Base-by-base conservation (phyloP, 768 basidiomycete genomes). In the Boletus pseudo-olivaceus region DNA sequence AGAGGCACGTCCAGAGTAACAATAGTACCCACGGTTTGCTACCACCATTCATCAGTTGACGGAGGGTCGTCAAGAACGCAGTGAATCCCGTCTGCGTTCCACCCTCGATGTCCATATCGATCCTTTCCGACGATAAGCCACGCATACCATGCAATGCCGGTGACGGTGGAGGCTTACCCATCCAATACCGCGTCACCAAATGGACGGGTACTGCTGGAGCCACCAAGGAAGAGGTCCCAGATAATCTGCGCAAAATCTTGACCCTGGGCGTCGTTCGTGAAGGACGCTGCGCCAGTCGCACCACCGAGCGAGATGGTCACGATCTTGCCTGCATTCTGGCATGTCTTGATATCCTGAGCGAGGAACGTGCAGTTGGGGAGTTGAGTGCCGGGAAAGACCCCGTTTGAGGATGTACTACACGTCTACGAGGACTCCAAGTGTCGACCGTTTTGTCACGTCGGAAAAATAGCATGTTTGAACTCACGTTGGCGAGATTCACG, bases 121-220 rank as follows among this genome's bases (percentile, higher is more conserved):
- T 65, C 23, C 68, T 71, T 42, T 47, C n/a, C 5, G 7, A 42
- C 5, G 3, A 20, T 63, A 11, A 57, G 47, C 30, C 8, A 38
- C 11, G 11, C 45, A n/a, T 26, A 19, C 2, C 26, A 41, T 7
- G 30, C 0, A 12, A 44, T 11, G 7, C 4, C 5, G 4, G 15
- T 30, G 30, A 49, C 1, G 17, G 32, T 15, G 15, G 1, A 59
- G 17, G 15, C 65, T 41, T 40, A 87, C 87, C 88, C 88, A 63
- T 90, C 88, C 14, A 90, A 75, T 49, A 88, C 77, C 8, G 86
- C 89, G 52, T 53, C 65, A 35, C 88, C 89, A 62, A 91, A 91
- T 0, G 88, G 89, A 51, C 88, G 79, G 4, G 81, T 87, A 26
- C 64, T 67, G 53, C 80, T 82, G 3, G 76, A 72, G 14, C 87